Evolutionary conservation across 495 filamentous ascomycete species (phyloP).

Genomic region (Parachaetomium inaequale): DNA sequence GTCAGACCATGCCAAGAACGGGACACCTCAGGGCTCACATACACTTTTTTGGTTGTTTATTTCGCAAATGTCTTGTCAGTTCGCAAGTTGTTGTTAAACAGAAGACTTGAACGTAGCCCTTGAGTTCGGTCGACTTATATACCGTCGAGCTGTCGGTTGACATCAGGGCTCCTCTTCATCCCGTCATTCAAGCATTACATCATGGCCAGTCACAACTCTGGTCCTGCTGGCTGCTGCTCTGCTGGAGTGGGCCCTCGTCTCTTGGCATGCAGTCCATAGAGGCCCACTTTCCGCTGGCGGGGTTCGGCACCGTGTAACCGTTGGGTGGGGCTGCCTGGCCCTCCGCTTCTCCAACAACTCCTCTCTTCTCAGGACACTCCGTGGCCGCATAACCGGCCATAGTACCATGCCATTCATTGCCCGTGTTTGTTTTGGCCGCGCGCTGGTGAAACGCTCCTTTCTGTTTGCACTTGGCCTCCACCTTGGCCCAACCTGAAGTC

Average conservation of each 20-base stretch:
- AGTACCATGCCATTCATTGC: constrained; percentile 18
- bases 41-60: background rate
- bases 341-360: background rate
- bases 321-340: background rate
- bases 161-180: constrained; percentile 13
- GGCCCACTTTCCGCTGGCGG: background rate
- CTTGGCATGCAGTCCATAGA: background rate
- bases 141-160: background rate
- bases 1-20: background rate
- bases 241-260: background rate
- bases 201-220: constrained; percentile 17
- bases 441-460: constrained; percentile 11
- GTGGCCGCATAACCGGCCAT: constrained; percentile 29
- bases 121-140: background rate
- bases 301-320: background rate
- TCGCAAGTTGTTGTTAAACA: background rate
- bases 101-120: background rate
- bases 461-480: background rate
- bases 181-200: constrained; percentile 23
- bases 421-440: constrained; percentile 23
- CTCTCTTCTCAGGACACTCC: background rate
- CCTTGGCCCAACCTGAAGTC: background rate
- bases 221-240: background rate
- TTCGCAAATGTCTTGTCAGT: background rate
- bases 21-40: background rate